Base-by-base conservation (phyloP, 257 asterid genomes). In the Solanum microdontum region DNA sequence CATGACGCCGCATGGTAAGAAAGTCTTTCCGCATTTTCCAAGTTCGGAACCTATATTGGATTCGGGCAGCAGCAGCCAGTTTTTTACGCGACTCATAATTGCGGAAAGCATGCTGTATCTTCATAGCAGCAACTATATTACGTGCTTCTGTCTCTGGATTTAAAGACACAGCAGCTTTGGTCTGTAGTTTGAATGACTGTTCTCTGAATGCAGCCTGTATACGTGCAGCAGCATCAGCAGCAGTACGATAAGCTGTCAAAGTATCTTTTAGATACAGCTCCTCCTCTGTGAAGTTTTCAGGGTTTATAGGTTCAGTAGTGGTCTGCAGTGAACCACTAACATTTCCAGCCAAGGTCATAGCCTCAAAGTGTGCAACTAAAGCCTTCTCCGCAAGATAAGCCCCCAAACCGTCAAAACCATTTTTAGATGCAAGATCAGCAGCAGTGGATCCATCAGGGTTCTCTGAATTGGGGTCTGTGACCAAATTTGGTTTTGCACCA, bases 191-290 rank as follows among this genome's bases (percentile, higher is more conserved):
- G 90, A 93, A 80, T 11, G 99, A 90, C 51, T 88, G 98, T 88
- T 96, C 99, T 89, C 98, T 94, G 93, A 95, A 97, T 86, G 99
- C 99, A 82, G 98, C 86, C 84, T 96, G 99, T 87, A 97, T 97
- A 45, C 98, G 99, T 36, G 99, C 95, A 74, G 99, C 99, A 45
- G 99, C 99, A 92, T 94, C 99, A 51, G 99, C 99, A 75, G 99
- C 99, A 23, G 98, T 97, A 28, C 98, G 91, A 89, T 96, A 96
- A 88, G 99, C 99, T 51, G 98, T 90, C 70, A 97, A 93, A 76
- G 97, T 90, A 88, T 97, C 99, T 89, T 94, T 97, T 87, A 97
- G 91, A 88, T 87, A 88, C 87, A 87, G 45, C 90, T 97, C 98
- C 23, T 96, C 99, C 86, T 94, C 98, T 0, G 87, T 91, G 91